Percentiles rank a stretch among this genome's conserved stretches.
Evolutionary conservation across 1,284 basidiomycete genomes (phyloP).

Genomic region (Cryptococcus floricola): DNA sequence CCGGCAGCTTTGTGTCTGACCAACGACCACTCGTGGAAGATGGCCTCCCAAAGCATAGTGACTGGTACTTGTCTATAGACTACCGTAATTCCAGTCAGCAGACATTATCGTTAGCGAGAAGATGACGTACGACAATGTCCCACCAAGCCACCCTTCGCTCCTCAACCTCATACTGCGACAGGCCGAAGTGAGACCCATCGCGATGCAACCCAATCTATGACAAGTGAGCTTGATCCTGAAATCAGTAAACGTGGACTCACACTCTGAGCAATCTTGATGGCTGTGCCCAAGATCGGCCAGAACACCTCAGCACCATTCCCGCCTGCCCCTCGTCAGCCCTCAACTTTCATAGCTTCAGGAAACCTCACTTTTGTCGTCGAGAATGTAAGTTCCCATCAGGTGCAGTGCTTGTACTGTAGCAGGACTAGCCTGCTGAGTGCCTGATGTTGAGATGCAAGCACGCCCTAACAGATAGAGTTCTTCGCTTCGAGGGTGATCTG

Average conservation of each 20-base stretch:
- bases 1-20: slow-evolving; percentile 41
- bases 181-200: slow-evolving; percentile 41
- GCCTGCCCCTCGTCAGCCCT: slow-evolving; percentile 8
- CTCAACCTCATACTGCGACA: slow-evolving; percentile 41
- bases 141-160: slow-evolving; percentile 46
- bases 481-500: slow-evolving; percentile 37
- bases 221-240: slow-evolving; percentile 6
- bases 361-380: slow-evolving; percentile 41
- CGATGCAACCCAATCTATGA: slow-evolving; percentile 46
- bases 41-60: slow-evolving; percentile 45
- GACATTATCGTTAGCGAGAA: not conserved
- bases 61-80: slow-evolving; percentile 45
- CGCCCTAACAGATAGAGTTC: slow-evolving; percentile 41
- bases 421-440: slow-evolving; percentile 39
- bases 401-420: slow-evolving; percentile 46
- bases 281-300: slow-evolving; percentile 48
- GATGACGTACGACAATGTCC: slow-evolving; percentile 38
- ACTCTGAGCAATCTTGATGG: slow-evolving; percentile 39
- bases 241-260: slow-evolving; percentile 15
- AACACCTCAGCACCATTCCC: slow-evolving; percentile 45
- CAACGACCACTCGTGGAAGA: slow-evolving; percentile 33
- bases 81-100: slow-evolving; percentile 24
- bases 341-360: not conserved
- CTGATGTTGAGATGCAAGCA: slow-evolving; percentile 36
- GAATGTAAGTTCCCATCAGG: slow-evolving; percentile 43